Evolutionary conservation across 768 basidiomycete genomes (phyloP).

Genomic region (Chalciporus piperatus): DNA sequence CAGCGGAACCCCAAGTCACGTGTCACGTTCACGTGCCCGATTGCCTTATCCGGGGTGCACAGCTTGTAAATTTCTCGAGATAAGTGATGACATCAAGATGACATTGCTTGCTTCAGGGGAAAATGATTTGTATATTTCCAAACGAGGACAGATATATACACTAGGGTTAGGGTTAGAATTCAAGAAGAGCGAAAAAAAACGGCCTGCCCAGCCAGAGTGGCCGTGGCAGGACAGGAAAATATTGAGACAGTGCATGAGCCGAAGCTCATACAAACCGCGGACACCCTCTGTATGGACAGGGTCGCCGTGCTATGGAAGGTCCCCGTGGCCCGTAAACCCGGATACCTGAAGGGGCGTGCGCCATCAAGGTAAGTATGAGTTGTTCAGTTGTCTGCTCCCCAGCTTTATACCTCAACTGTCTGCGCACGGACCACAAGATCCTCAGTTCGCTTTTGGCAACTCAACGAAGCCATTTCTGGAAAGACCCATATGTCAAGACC

Average conservation of each 20-base stretch:
- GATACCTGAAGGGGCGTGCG: conserved; percentile 52
- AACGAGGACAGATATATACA: background rate
- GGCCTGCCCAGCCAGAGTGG: conserved; percentile 44
- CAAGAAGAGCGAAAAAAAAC: conserved; percentile 17
- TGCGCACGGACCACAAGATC: conserved; percentile 28
- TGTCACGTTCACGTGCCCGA: no score
- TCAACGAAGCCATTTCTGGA: conserved; percentile 2
- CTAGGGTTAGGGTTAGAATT: conserved; percentile 41
- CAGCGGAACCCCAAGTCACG: no score
- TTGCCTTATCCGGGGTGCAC: no score
- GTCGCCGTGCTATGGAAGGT: conserved; percentile 56
- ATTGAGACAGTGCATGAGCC: conserved; percentile 78
- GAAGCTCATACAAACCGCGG: conserved; percentile 52
- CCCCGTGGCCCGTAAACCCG: conserved; percentile 55
- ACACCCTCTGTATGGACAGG: conserved; percentile 47
- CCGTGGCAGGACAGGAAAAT: conserved; percentile 72
- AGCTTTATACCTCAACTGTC: conserved; percentile 28
- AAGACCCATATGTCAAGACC: no score
- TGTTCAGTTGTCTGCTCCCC: background rate
- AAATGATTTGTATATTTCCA: background rate
- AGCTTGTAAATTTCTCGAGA: no score
- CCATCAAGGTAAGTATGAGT: conserved; percentile 66
- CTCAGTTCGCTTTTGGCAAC: background rate
- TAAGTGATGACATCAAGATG: no score
- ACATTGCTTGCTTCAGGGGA: no score